Evolutionary conservation across 176 grass and related monocot genomes (phyloP).

Genomic region (Luzula sylvatica): DNA sequence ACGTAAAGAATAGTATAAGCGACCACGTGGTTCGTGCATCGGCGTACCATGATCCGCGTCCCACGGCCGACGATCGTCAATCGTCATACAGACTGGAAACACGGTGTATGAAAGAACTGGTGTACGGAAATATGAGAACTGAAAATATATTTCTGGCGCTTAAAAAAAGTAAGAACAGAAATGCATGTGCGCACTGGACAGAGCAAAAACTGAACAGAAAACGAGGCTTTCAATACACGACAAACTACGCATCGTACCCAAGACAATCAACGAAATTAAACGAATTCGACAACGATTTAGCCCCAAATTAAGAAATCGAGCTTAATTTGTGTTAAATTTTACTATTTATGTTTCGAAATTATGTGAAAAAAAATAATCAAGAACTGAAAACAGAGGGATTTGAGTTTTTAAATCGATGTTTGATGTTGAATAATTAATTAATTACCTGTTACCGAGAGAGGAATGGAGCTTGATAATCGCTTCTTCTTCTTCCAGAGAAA

Average conservation of each 20-base stretch:
- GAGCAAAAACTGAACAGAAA: slow-evolving; percentile 6
- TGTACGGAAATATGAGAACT: too few relatives aligned
- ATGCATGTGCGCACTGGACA: slow-evolving; percentile 8
- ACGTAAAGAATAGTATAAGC: too few relatives aligned
- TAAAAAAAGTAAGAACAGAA: neutral
- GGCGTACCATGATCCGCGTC: neutral
- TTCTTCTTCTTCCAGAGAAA: slow-evolving; percentile 70
- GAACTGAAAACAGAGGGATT: too few relatives aligned
- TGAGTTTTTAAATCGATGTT: too few relatives aligned
- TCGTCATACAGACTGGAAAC: too few relatives aligned
- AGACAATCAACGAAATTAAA: slow-evolving; percentile 30
- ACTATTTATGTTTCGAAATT: too few relatives aligned
- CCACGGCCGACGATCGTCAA: neutral
- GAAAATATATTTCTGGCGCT: neutral
- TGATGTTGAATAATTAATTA: too few relatives aligned
- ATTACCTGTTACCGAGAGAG: slow-evolving; percentile 77
- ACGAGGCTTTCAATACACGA: slow-evolving; percentile 7
- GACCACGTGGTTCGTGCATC: slow-evolving; percentile 16
- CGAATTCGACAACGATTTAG: neutral
- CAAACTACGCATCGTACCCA: slow-evolving; percentile 36
- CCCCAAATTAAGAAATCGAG: neutral
- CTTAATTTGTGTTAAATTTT: neutral
- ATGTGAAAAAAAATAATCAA: too few relatives aligned
- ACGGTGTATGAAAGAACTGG: too few relatives aligned
- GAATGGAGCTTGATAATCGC: slow-evolving; percentile 68